These are phyloP conservation scores for Pachysandra terminalis DNA, from an alignment of 164 flowering plant genomes.

Conservation along the genomic window DNA sequence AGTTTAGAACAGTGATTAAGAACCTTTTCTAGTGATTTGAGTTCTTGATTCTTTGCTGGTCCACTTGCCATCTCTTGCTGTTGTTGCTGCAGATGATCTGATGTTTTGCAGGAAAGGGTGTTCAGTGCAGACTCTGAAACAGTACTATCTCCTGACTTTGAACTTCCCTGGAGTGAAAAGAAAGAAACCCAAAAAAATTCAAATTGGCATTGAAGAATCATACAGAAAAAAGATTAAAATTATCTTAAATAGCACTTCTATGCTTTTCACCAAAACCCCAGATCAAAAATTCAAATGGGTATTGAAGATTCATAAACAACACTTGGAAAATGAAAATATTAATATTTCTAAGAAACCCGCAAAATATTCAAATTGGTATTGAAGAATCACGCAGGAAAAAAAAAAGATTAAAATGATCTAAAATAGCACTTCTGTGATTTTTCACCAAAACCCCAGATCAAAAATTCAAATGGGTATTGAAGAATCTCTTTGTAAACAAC, in stretches of 20 bases:
- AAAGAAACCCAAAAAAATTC: too few relatives aligned
- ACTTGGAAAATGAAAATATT: conserved; percentile 2
- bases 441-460: background rate
- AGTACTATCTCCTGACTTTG: conserved; percentile 69
- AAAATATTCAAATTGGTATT: conserved; percentile 5
- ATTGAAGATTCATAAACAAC: background rate
- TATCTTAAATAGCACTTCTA: background rate
- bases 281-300: conserved; percentile 18
- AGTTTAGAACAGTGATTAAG: conserved; percentile 4
- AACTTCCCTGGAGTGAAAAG: conserved; percentile 60
- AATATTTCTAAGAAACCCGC: background rate
- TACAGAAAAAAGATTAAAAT: background rate
- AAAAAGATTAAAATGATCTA: background rate
- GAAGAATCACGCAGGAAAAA: background rate
- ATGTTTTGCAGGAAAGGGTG: conserved; percentile 43
- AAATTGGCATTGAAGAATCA: conserved; percentile 7
- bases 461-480: conserved; percentile 16
- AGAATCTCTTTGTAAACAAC: too few relatives aligned
- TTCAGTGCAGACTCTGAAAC: conserved; percentile 71
- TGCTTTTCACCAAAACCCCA: background rate
- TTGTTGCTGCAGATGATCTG: conserved; percentile 33
- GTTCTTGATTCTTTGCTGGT: conserved; percentile 34
- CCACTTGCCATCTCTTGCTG: conserved; percentile 58
- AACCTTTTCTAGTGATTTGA: conserved; percentile 72
- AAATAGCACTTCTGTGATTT: background rate